phyloP scores from a whole-genome alignment of 306 rosid genomes.

The Mimosa bimucronata region DNA sequence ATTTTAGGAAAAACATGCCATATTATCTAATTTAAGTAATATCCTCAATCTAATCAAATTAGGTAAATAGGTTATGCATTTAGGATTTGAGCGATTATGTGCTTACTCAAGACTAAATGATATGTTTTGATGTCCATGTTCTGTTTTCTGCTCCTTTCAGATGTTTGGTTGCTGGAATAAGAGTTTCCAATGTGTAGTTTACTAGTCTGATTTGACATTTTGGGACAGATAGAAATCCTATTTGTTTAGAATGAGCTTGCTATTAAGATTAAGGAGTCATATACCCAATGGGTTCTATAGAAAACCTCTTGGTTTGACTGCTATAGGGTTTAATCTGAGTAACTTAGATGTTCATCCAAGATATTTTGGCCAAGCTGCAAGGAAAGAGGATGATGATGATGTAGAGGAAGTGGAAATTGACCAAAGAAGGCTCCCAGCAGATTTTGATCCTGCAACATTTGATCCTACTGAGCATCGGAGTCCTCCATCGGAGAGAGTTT shows the following conservation, averaged over 20 bases:
- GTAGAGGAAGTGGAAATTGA: slow-evolving; percentile 87
- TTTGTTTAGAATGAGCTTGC: slow-evolving; percentile 61
- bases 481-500: slow-evolving; percentile 82
- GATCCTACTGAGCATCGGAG: slow-evolving; percentile 81
- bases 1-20: no score
- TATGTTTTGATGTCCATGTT: not conserved
- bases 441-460: slow-evolving; percentile 78
- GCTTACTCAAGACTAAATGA: not conserved
- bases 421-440: slow-evolving; percentile 90
- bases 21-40: no score
- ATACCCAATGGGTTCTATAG: slow-evolving; percentile 52
- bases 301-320: slow-evolving; percentile 36
- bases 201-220: slow-evolving; percentile 39
- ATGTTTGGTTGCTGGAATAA: slow-evolving; percentile 30
- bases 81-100: no score
- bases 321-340: slow-evolving; percentile 32
- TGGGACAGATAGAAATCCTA: slow-evolving; percentile 29
- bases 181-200: slow-evolving; percentile 24
- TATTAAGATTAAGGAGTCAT: slow-evolving; percentile 56
- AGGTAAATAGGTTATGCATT: no score
- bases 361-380: slow-evolving; percentile 70
- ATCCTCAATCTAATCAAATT: no score
- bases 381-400: slow-evolving; percentile 63
- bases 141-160: slow-evolving; percentile 41
- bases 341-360: slow-evolving; percentile 42